Evolutionary conservation across 352 stramenopile species (phyloP), one percentile per base, ranked within the genome.

Genomic region (Phytopythium helicoides): DNA sequence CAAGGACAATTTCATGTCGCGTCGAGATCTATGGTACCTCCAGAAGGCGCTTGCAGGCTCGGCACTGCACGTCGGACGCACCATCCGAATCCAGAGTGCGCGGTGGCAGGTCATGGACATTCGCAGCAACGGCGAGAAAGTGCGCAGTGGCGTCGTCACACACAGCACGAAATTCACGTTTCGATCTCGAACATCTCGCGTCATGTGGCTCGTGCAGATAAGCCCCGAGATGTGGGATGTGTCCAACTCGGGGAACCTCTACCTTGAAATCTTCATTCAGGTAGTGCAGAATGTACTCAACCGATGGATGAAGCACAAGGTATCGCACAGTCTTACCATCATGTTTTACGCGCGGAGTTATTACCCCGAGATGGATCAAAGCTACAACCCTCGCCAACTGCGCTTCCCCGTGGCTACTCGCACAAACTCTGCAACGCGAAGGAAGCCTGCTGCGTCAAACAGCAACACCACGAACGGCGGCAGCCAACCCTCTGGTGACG

Each of bases 191-290:
- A 98, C 92, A 23, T 96, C 96, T 40, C 80, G 97, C 11, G 93
- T 99, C 49, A 97, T 99, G 71, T 99, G 96, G 96, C 78, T 99
- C 25, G 92, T 99, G 35, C 96, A 99, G 68, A 87, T 99, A 58
- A 95, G 81, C 26, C 81, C 87, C 1, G 93, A 98, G 66, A 96
- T 98, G 86, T 98, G 90, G 86, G 92, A 97, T 47, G 93, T 95
- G 62, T 83, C 86, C 54, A 89, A 95, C 65, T 89, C 86, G 36
- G 86, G 84, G 22, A 73, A 87, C 50, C 57, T 97, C 33, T 98
- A 98, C 59, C 68, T 96, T 35, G 90, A 97, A 60, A 94, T 95
- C 36, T 81, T 97, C 47, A 61, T 98, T 0, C 71, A 76, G 21
- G 73, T 92, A 31, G 79, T 91, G 16, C 68, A 76, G 26, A 88